These are phyloP conservation scores for Plasmopara halstedii DNA, from an alignment of 352 stramenopile genomes.

Conservation along the genomic window DNA sequence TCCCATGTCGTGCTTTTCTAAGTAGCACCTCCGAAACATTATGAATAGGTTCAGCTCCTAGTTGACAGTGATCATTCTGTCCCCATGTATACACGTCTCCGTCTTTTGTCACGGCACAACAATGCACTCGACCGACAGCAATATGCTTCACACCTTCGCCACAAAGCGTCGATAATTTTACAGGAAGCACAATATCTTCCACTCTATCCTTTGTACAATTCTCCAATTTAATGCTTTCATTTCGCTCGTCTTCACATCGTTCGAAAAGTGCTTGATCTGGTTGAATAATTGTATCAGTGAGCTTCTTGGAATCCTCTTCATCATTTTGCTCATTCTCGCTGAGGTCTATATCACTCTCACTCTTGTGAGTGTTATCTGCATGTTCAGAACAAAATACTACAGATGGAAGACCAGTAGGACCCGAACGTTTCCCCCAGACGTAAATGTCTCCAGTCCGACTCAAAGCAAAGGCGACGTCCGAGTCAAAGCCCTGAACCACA, in stretches of 20 bases:
- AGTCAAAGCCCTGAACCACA: slow-evolving; percentile 61
- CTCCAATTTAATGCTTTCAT: slow-evolving; percentile 6
- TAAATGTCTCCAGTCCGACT: slow-evolving; percentile 65
- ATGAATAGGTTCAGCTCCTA: slow-evolving; percentile 58
- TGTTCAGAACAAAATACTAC: slow-evolving; percentile 26
- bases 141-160: slow-evolving; percentile 65
- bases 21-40: slow-evolving; percentile 40
- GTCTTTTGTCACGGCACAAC: slow-evolving; percentile 64
- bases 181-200: slow-evolving; percentile 52
- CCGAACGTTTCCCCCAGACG: slow-evolving; percentile 65
- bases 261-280: slow-evolving; percentile 3
- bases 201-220: slow-evolving; percentile 12
- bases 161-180: slow-evolving; percentile 56
- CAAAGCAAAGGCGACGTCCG: slow-evolving; percentile 67
- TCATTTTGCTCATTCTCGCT: slow-evolving; percentile 34
- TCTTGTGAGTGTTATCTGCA: slow-evolving; percentile 32
- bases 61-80: slow-evolving; percentile 76
- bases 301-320: too few relatives aligned
- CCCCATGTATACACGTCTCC: slow-evolving; percentile 81
- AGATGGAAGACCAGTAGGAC: slow-evolving; percentile 42
- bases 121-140: slow-evolving; percentile 69
- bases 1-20: slow-evolving; percentile 58
- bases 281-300: slow-evolving; percentile 1
- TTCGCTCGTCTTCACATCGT: slow-evolving; percentile 9
- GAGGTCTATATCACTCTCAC: slow-evolving; percentile 43